Evolutionary conservation across 179 eudicot species (phyloP).

Genomic region (Gypsophila paniculata): DNA sequence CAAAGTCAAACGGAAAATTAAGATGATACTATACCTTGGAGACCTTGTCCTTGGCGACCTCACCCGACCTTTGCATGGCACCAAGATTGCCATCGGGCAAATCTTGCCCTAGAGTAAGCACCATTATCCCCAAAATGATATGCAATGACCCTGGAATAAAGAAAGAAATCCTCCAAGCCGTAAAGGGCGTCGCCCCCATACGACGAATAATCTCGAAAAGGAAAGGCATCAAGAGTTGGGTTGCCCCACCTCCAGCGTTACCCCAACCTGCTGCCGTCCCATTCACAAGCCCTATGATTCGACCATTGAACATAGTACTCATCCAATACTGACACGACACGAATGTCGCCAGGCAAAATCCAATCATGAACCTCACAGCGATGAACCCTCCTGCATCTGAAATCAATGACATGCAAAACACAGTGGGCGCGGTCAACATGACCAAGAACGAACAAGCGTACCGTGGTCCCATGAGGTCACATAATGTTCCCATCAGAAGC

Average conservation of each 20-base stretch:
- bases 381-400: no score
- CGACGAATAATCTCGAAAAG: neutral
- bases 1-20: no score
- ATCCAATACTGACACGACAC: no score
- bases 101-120: neutral
- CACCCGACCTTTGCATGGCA: neutral
- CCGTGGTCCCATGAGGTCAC: conserved; percentile 23
- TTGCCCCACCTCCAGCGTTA: conserved; percentile 1
- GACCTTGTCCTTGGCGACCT: neutral
- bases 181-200: neutral
- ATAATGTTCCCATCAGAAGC: conserved; percentile 18
- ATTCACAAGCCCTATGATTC: neutral
- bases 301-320: no score
- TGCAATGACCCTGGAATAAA: neutral
- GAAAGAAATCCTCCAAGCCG: conserved; percentile 1
- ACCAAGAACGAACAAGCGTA: conserved; percentile 19
- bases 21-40: no score
- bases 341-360: no score
- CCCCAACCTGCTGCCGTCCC: conserved; percentile 10
- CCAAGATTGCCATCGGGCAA: conserved; percentile 14
- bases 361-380: no score
- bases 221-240: neutral
- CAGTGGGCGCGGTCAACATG: no score
- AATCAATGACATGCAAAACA: no score
- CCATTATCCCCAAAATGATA: neutral